These are phyloP conservation scores for Cryphonectria japonica DNA, from an alignment of 2,329 filamentous ascomycete genomes.

Conservation along the genomic window DNA sequence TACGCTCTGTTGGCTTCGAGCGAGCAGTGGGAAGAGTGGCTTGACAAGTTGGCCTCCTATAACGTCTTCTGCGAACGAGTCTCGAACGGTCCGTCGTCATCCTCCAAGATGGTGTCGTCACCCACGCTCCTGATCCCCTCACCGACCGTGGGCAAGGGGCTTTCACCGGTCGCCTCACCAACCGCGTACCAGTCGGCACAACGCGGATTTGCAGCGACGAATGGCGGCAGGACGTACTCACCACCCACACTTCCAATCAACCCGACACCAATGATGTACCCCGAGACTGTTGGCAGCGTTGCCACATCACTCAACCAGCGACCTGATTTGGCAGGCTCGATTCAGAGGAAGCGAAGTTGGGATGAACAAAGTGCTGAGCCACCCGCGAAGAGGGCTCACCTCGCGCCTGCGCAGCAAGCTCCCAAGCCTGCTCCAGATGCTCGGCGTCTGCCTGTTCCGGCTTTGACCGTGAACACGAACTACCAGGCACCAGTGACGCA, in stretches of 20 bases:
- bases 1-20: conserved; percentile 89
- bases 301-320: conserved; percentile 54
- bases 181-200: conserved; percentile 46
- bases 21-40: conserved; percentile 86
- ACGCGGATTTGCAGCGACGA: conserved; percentile 31
- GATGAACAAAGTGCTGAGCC: conserved; percentile 57
- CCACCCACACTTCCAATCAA: conserved; percentile 38
- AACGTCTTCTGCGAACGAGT: conserved; percentile 80
- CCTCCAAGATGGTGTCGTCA: conserved; percentile 51
- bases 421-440: conserved; percentile 36
- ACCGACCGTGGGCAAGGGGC: conserved; percentile 42
- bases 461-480: conserved; percentile 67
- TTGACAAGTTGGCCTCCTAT: conserved; percentile 80
- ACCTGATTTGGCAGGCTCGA: conserved; percentile 39
- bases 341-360: conserved; percentile 54
- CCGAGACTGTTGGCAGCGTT: conserved; percentile 15
- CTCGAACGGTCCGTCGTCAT: conserved; percentile 42
- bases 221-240: conserved; percentile 39
- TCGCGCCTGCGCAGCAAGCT: conserved; percentile 36
- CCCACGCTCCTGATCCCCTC: conserved; percentile 47
- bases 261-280: conserved; percentile 38
- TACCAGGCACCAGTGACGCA: conserved; percentile 31
- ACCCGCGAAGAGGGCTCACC: conserved; percentile 55
- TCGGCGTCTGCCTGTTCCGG: conserved; percentile 68
- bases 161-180: conserved; percentile 56